Percentiles rank a stretch among this genome's conserved stretches.
Evolutionary conservation across 202 grass and related monocot genomes (phyloP).

Genomic region (Schoenoplectus triqueter): DNA sequence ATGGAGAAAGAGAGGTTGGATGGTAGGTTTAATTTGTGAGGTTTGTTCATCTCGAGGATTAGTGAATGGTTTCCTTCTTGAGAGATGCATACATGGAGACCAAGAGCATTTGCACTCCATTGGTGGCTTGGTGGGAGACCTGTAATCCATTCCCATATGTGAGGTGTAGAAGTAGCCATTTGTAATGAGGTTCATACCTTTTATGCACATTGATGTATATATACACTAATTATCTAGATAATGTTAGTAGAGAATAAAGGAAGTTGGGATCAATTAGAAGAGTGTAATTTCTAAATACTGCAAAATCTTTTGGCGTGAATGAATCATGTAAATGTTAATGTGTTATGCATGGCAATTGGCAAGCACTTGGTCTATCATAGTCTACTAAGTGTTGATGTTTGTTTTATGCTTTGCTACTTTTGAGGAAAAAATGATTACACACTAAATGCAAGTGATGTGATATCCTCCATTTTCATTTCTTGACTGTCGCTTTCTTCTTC

Average conservation of each 20-base stretch:
- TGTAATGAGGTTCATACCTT: slow-evolving; percentile 33
- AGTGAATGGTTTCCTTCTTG: slow-evolving; percentile 35
- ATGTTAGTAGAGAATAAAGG: slow-evolving; percentile 26
- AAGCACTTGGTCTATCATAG: no score
- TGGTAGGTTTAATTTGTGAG: slow-evolving; percentile 20
- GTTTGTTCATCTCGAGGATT: slow-evolving; percentile 33
- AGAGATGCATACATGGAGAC: slow-evolving; percentile 60
- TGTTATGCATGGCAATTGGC: no score
- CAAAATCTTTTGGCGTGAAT: slow-evolving; percentile 23
- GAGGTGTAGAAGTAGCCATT: slow-evolving; percentile 62
- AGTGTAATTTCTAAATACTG: slow-evolving; percentile 34
- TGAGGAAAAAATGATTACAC: no score
- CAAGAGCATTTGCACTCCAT: slow-evolving; percentile 60
- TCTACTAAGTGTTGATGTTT: no score
- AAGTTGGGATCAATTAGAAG: slow-evolving; percentile 34
- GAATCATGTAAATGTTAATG: slow-evolving; percentile 8
- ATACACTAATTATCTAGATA: slow-evolving; percentile 24
- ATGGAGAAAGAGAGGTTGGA: slow-evolving; percentile 47
- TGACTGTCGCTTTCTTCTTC: neutral
- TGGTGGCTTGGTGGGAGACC: slow-evolving; percentile 69
- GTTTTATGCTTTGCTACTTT: no score
- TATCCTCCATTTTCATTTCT: no score
- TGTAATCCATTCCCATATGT: slow-evolving; percentile 74
- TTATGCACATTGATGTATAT: neutral
- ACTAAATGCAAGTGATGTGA: no score